Evolutionary conservation across 441 rosid species (phyloP).

Genomic region (Adansonia gregorii): DNA sequence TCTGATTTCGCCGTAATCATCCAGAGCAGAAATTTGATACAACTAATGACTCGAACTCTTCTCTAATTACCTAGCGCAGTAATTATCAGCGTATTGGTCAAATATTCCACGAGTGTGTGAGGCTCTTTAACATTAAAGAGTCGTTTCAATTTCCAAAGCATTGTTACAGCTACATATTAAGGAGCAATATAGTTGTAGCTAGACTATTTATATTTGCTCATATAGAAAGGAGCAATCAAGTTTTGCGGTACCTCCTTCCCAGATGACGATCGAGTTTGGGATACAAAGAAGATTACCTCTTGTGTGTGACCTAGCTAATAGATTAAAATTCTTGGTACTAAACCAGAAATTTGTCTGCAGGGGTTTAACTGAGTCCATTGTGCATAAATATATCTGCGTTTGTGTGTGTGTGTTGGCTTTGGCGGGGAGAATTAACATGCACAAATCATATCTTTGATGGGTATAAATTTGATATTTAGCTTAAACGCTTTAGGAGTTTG

Average conservation of each 20-base stretch:
- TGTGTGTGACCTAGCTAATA: neutral
- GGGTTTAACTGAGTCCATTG: neutral
- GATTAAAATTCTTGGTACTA: neutral
- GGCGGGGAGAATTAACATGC: neutral
- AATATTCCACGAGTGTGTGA: neutral
- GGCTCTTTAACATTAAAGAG: neutral
- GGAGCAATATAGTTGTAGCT: neutral
- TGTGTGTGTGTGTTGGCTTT: too few species aligned
- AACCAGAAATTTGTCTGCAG: neutral
- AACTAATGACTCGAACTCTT: neutral
- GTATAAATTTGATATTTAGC: neutral
- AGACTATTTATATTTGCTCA: neutral
- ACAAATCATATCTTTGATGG: neutral
- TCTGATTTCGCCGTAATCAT: constrained; percentile 41
- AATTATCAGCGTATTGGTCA: neutral
- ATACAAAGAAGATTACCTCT: neutral
- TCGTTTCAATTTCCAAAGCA: neutral
- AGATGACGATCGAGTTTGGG: neutral
- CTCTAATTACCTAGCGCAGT: neutral
- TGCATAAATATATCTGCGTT: too few species aligned
- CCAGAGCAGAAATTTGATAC: constrained; percentile 17
- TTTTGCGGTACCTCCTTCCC: neutral
- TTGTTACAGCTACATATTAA: neutral
- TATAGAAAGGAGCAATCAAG: neutral
- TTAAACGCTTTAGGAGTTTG: neutral